Evolutionary conservation across 2,329 filamentous ascomycete genomes (phyloP), one percentile per base, ranked within the genome.

Genomic region (Macrophomina phaseolina): DNA sequence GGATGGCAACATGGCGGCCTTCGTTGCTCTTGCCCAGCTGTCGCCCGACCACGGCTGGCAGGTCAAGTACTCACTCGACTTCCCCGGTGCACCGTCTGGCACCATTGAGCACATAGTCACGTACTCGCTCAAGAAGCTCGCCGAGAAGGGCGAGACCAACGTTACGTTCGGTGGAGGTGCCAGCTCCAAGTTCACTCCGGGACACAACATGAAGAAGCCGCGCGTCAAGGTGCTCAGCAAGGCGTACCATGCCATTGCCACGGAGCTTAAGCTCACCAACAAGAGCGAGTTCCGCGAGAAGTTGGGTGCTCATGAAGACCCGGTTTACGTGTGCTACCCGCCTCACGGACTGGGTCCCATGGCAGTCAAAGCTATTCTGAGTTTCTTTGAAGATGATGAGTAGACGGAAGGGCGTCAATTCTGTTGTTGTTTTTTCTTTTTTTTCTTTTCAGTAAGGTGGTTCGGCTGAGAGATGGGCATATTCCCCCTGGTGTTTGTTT

Each of bases 31-130:
- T 73, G 91, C 91, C 64, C 91, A 93, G 77, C 87, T 97, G 34
- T 87, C 91, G 3, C 92, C 93, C 1, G 84, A 87, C 42, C 88
- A 96, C 76, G 94, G 94, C 65, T 96, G 93, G 88, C 94, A 97
- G 82, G 90, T 97, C 76, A 97, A 97, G 82, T 97, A 95, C 83
- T 91, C 91, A n/a, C 88, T 97, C 65, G 93, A 97, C 79, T 97
- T 97, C 84, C 94, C 93, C 0, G 88, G 87, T 32, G 87, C 93
- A 0, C 91, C 94, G n/a, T 92, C 88, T 52, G 94, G 94, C 55
- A 90, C 91, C 40, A 97, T 97, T 69, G 94, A 97, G 81, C 86
- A 90, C 48, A 86, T 95, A 48, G 91, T 96, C 72, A 88, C 91
- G 45, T 86, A 90, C 74, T 87, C 90, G 0, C 84, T 96, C 68